Evolutionary conservation across 2,329 filamentous ascomycete species (phyloP), one percentile per base, ranked within the genome.

Genomic region (Blastomyces emzantsi): DNA sequence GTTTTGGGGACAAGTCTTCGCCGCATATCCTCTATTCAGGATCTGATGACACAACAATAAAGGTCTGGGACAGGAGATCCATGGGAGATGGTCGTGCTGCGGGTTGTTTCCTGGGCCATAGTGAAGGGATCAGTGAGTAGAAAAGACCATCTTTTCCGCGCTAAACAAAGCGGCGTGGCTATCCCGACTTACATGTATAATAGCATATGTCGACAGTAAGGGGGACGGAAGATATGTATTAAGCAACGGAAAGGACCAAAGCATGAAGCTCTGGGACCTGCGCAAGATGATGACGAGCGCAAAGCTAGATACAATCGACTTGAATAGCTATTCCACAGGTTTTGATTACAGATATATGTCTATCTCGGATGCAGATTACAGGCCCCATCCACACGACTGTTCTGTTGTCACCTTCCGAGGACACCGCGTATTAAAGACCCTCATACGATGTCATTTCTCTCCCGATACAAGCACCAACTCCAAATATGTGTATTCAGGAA

Each of bases 1-100:
- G 92, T 75, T 97, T 96, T 71, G 94, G 92, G 0, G 92, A 97
- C 75, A 87, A 87, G 65, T 84, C 85, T 39, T 95, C 90, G 0
- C 93, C 94, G 0, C 92, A 99, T 73, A 93, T 97, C 65, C 81
- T 99, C 2, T 97, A 97, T 77, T 97, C 92, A 0, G 94, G 94
- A 25, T 96, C 92, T 0, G 94, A 99, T 72, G 94, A 99, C 72
- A 88, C 90, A 1, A 95, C 91, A 0, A 84, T 97, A 70, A 96
- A 96, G 72, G 91, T 99, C 1, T 99, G 94, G 94, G 94, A 99
- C 72, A 85, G 93, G 58, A 85, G 94, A 60, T 85, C 82, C 45
- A 82, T 88, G 79, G 83, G 81, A 30, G 78, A 85, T 66, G 82
- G 84, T 41, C 80, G 85, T 58, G 84, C 85, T 71, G 85, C 85